These are phyloP conservation scores for Sporopachydermia cereana DNA, from an alignment of 1,139 yeast species.

Conservation along the genomic window DNA sequence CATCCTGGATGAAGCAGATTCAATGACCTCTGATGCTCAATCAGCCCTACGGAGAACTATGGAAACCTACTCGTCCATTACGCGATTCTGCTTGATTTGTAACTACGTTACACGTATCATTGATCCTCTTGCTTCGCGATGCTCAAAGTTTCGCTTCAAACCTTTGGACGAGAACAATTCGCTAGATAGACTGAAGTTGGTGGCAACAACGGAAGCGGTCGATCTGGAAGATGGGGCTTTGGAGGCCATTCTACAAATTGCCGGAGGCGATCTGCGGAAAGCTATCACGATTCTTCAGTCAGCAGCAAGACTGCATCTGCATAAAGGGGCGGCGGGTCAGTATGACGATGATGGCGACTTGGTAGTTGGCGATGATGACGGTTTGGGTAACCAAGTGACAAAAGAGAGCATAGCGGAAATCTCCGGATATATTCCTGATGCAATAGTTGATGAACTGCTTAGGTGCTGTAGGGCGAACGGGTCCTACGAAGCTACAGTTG, in stretches of 20 bases:
- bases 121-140: conserved; percentile 91
- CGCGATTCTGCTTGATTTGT: conserved; percentile 88
- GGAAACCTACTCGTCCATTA: conserved; percentile 87
- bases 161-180: conserved; percentile 66
- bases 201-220: conserved; percentile 42
- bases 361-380: conserved; percentile 18
- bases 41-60: conserved; percentile 90
- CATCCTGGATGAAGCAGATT: conserved; percentile 90
- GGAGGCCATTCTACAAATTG: conserved; percentile 48
- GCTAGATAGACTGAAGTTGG: conserved; percentile 46
- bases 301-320: conserved; percentile 51
- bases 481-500: conserved; percentile 29
- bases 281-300: conserved; percentile 89
- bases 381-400: conserved; percentile 25
- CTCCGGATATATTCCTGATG: conserved; percentile 74
- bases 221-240: conserved; percentile 39
- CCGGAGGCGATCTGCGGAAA: conserved; percentile 85
- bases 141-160: conserved; percentile 88
- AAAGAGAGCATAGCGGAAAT: conserved; percentile 48
- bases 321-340: conserved; percentile 15
- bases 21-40: conserved; percentile 98
- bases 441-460: conserved; percentile 35
- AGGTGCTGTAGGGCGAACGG: conserved; percentile 20
- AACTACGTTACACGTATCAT: conserved; percentile 93
- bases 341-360: conserved; percentile 11